Evolutionary conservation across 805 yeast genomes (phyloP), one percentile per base, ranked within the genome.

Genomic region (Suhomyces vadensis): DNA sequence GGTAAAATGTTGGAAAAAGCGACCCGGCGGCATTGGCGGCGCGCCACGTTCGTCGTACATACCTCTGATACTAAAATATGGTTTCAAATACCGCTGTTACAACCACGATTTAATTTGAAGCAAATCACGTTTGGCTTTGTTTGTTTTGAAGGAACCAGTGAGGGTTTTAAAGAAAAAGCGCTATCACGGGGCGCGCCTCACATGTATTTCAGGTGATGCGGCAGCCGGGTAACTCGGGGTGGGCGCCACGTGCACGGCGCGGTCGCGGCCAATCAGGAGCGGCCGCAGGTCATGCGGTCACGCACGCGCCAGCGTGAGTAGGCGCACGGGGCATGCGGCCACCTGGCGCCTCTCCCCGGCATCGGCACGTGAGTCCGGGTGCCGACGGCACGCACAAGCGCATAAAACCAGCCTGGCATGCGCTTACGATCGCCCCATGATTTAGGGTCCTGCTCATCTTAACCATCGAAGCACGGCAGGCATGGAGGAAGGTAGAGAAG

Each of bases 151-250:
- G 41, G 41, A 26, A 20, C 11, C n/a, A 9, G 21, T 38, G 41
- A 26, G 41, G 41, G 27, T 39, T 39, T 39, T 39, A 39, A 39
- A 39, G 31, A 38, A 38, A n/a, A 25, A 25, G 14, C 9, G 31
- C 24, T 8, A 39, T 39, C 42, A 39, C 42, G 42, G 16, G 42
- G 42, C 20, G 21, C 2, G 4, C 13, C 42, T 39, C 42, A 39
- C 42, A 39, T 39, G 39, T 23, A 37, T 37, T 37, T 39, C 42
- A 39, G 42, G 42, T 39, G 44, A 41, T 41, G 38, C 20, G 26
- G 24, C 7, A 33, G 36, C 29, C 42, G 42, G 42, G 42, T 39
- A 39, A 39, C 13, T 14, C 24, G 29, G 39, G 31, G 39, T 4
- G 39, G 6, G 13, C 10, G 9, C 16, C 38, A 35, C 42, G 42